Base-by-base conservation (phyloP, 1,139 yeast species). In the Groenewaldozyma auringiensis region DNA sequence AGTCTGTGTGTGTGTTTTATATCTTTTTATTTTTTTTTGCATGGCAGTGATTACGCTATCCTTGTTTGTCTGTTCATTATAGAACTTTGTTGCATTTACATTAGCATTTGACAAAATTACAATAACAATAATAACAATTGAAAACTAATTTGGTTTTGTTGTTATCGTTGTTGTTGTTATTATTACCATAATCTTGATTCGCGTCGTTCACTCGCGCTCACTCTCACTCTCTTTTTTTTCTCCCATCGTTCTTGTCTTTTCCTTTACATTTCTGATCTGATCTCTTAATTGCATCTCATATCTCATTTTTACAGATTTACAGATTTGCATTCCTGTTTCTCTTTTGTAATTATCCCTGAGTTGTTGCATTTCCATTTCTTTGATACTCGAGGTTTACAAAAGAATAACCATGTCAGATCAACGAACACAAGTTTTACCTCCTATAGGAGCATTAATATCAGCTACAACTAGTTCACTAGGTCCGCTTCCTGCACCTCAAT, bases 361-460 rank as follows among this genome's bases (percentile, higher is more conserved):
- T n/a, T n/a, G n/a, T n/a, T n/a, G n/a, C 29, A 25, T 25, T 25
- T 11, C 29, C 6, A 25, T 25, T 25, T 8, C 11, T 25, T 25
- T 25, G 29, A 6, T 25, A 8, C 11, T 11, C 11, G 29, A 8
- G 29, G 11, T 11, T 25, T 25, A 11, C 29, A 25, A 25, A 25
- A n/a, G n/a, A n/a, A n/a, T 27, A 8, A 27, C 31, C 31, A 33
- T 33, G 36, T 6, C 36, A 14, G 36, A 33, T 17, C 36, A 33
- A 33, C 6, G 29, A 25, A 33, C 16, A 33, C 36, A 14, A 17
- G 36, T 33, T 11, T 17, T 33, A 13, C 36, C 36, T n/a, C 36
- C 36, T 6, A 33, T 33, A 11, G 36, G 36, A 33, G 16, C 36
- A 14, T 13, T 33, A n/a, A 33, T 33, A 33, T 33, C 36, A 33